Evolutionary conservation across 345 rosid genomes (phyloP).

Genomic region (Arabidopsis arenosa): DNA sequence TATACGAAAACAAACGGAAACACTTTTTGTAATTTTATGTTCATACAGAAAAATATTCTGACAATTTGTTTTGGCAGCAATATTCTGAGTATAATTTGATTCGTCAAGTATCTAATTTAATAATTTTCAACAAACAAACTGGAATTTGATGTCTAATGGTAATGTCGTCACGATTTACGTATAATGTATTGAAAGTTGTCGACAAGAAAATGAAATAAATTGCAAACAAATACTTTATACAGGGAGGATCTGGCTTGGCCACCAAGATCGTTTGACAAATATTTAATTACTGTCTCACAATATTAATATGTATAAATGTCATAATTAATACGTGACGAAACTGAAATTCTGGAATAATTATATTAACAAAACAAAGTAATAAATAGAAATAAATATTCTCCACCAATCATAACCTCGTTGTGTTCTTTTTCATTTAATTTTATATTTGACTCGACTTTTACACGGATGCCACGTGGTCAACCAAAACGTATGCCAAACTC

Average conservation of each 20-base stretch:
- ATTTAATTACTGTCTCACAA: neutral
- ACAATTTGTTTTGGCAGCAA: neutral
- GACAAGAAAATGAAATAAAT: neutral
- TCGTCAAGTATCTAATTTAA: neutral
- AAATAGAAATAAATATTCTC: neutral
- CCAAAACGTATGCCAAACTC: conserved; percentile 20
- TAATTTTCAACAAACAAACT: neutral
- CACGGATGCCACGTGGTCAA: conserved; percentile 29
- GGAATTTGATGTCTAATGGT: neutral
- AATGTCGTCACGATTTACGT: neutral
- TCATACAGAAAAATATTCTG: neutral
- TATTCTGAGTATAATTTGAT: neutral
- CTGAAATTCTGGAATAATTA: neutral
- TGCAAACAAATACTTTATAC: neutral
- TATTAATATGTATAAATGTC: conserved; percentile 32
- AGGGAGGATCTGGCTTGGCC: conserved; percentile 25
- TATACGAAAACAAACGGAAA: neutral
- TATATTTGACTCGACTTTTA: neutral
- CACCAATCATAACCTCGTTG: conserved; percentile 37
- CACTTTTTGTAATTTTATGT: neutral
- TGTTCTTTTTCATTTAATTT: neutral
- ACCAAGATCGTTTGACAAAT: conserved; percentile 30
- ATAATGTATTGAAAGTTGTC: neutral
- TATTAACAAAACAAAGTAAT: neutral
- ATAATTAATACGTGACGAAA: neutral